Evolutionary conservation across 305 asterid species (phyloP).

Genomic region (Solanum chacoense): DNA sequence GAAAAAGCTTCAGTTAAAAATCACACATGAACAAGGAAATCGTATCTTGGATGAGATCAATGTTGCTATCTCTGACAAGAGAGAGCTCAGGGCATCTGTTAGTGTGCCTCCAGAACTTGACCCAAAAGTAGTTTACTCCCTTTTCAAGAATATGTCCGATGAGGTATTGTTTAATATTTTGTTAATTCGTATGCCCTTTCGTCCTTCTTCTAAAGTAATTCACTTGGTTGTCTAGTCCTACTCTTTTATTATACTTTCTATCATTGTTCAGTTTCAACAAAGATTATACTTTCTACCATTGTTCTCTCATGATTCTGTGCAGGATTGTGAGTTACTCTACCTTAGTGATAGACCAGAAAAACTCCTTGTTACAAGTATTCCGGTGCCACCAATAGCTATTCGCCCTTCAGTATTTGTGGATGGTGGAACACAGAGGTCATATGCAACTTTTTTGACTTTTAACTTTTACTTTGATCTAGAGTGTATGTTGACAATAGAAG

Average conservation of each 20-base stretch:
- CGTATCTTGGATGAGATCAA: conserved; percentile 32
- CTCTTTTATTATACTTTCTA: background rate
- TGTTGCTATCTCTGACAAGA: conserved; percentile 46
- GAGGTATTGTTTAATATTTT: conserved; percentile 39
- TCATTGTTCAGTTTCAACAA: background rate
- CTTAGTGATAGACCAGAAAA: conserved; percentile 80
- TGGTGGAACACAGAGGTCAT: conserved; percentile 72
- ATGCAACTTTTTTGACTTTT: background rate
- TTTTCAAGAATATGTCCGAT: conserved; percentile 60
- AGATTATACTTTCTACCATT: background rate
- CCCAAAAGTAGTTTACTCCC: conserved; percentile 45
- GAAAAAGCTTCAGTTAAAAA: conserved; percentile 46
- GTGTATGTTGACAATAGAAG: background rate
- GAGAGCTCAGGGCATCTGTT: conserved; percentile 33
- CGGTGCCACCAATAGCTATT: conserved; percentile 80
- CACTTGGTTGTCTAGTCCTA: background rate
- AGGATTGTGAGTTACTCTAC: conserved; percentile 93
- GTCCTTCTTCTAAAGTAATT: background rate
- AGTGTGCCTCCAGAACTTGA: conserved; percentile 36
- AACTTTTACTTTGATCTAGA: background rate
- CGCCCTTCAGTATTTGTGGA: conserved; percentile 94
- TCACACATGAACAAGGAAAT: conserved; percentile 50
- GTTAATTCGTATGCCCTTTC: background rate
- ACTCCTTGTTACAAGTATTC: conserved; percentile 58
- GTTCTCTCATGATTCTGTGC: conserved; percentile 12